Evolutionary conservation across 805 yeast genomes (phyloP).

Genomic region (Ogataea neopini): DNA sequence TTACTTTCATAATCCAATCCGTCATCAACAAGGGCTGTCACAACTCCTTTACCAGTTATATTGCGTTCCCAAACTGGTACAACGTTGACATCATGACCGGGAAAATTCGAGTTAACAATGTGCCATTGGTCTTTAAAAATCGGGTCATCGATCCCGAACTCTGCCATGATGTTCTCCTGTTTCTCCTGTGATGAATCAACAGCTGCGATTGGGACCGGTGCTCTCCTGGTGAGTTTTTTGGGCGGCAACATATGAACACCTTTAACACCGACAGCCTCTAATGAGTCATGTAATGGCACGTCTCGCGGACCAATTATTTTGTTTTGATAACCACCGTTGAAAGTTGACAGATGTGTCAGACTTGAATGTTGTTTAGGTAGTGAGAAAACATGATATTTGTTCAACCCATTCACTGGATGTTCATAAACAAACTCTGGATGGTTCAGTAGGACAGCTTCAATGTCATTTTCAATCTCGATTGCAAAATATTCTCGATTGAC

Average conservation of each 20-base stretch:
- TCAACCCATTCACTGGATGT: conserved; percentile 61
- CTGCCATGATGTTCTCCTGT: conserved; percentile 46
- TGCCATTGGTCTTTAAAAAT: conserved; percentile 90
- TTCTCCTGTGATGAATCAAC: conserved; percentile 54
- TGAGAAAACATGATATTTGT: conserved; percentile 69
- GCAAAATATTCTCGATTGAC: conserved; percentile 57
- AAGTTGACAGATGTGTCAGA: conserved; percentile 37
- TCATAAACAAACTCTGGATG: conserved; percentile 58
- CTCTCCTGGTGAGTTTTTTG: conserved; percentile 52
- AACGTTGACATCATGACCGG: conserved; percentile 86
- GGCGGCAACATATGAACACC: conserved; percentile 59
- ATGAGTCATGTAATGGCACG: conserved; percentile 8
- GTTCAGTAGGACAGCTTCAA: conserved; percentile 10
- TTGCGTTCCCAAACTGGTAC: conserved; percentile 81
- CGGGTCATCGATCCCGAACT: conserved; percentile 77
- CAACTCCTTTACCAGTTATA: conserved; percentile 78
- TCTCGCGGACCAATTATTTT: conserved; percentile 2
- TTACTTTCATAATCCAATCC: conserved; percentile 82
- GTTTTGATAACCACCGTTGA: conserved; percentile 28
- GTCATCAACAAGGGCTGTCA: conserved; percentile 90
- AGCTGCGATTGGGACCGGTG: conserved; percentile 50
- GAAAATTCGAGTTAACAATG: conserved; percentile 66
- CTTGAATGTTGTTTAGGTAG: conserved; percentile 41
- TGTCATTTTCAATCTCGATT: conserved; percentile 45
- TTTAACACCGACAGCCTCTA: conserved; percentile 38